Percentiles rank a stretch among this genome's conserved stretches.
Evolutionary conservation across 257 asterid species (phyloP).

Genomic region (Nemophila menziesii): DNA sequence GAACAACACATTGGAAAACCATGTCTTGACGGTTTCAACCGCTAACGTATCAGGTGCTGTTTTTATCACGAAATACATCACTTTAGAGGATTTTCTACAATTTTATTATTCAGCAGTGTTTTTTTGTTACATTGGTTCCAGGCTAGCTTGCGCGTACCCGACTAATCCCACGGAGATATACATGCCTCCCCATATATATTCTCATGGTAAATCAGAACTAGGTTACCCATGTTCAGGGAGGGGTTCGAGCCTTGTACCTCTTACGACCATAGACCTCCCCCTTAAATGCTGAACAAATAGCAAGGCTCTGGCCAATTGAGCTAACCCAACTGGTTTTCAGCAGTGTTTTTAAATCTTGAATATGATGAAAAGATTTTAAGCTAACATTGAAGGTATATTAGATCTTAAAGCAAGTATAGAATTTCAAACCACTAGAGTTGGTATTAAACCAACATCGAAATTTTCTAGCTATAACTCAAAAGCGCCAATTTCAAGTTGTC

Average conservation of each 20-base stretch:
- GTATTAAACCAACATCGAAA: slow-evolving; percentile 44
- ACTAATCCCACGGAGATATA: too few species aligned
- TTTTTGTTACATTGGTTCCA: too few species aligned
- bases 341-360: slow-evolving; percentile 26
- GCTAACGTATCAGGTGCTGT: slow-evolving; percentile 18
- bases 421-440: slow-evolving; percentile 32
- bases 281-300: too few species aligned
- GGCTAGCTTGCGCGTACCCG: too few species aligned
- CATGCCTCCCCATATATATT: too few species aligned
- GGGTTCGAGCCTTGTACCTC: too few species aligned
- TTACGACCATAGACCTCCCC: too few species aligned
- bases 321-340: too few species aligned
- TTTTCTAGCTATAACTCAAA: slow-evolving; percentile 59
- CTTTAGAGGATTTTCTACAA: slow-evolving; percentile 21
- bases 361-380: slow-evolving; percentile 32
- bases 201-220: too few species aligned
- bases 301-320: too few species aligned
- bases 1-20: slow-evolving; percentile 20
- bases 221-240: too few species aligned
- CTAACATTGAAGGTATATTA: slow-evolving; percentile 24
- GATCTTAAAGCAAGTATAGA: slow-evolving; percentile 31
- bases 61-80: slow-evolving; percentile 41
- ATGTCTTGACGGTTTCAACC: slow-evolving; percentile 21
- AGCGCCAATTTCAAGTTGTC: slow-evolving; percentile 60
- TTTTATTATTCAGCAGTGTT: slow-evolving; percentile 21